Conservation (phyloP, 1,284 basidiomycete genomes). For the Cryptococcus deneoformans region DNA sequence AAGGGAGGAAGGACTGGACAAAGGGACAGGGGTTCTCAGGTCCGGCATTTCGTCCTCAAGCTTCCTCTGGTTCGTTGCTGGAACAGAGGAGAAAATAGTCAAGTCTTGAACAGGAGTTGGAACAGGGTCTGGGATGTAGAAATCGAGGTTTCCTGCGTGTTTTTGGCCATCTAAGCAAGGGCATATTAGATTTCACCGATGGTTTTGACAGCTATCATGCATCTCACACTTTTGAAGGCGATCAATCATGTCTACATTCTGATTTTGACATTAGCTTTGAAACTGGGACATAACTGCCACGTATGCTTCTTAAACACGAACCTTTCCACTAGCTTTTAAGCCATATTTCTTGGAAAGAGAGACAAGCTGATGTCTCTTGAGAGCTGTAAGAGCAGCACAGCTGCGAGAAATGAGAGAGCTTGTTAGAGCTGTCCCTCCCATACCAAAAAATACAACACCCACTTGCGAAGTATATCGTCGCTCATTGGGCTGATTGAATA, state of each 20-base stretch:
- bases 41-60: background rate
- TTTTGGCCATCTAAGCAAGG: constrained; percentile 18
- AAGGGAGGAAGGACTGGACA: background rate
- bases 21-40: background rate
- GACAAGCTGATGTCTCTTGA: constrained; percentile 47
- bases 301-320: constrained; percentile 2
- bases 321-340: constrained; percentile 47
- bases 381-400: constrained; percentile 38
- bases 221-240: constrained; percentile 42
- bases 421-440: background rate
- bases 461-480: constrained; percentile 32
- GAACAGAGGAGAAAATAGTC: background rate
- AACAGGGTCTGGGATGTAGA: constrained; percentile 19
- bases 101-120: constrained; percentile 16
- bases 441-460: constrained; percentile 5
- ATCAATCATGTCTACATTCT: constrained; percentile 42
- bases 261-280: constrained; percentile 3
- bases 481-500: constrained; percentile 8
- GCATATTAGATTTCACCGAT: background rate
- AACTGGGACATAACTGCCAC: background rate
- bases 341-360: constrained; percentile 47
- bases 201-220: background rate
- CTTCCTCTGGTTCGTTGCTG: no score
- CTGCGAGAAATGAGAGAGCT: constrained; percentile 10
- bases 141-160: constrained; percentile 10